A percentile compares a stretch with the other conserved stretches of the same genome.
Evolutionary conservation across 78 protist species (phyloP).

Genomic region (Chrysochromulina parva): DNA sequence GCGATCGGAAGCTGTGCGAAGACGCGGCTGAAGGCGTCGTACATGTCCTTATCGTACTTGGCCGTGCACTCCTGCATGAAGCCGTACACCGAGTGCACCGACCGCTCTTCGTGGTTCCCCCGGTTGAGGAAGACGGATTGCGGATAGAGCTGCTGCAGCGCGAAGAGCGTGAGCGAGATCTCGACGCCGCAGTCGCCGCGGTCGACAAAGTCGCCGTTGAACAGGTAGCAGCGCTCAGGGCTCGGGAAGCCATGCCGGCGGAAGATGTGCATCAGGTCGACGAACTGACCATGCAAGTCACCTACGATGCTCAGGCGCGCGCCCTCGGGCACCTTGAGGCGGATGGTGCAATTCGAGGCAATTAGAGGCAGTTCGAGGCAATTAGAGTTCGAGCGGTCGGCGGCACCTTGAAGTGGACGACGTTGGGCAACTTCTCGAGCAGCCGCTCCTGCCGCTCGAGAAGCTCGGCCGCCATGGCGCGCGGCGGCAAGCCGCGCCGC

Average conservation of each 20-base stretch:
- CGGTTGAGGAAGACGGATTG: slow-evolving; percentile 10
- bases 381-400: too few species aligned
- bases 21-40: background rate
- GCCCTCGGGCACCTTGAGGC: too few species aligned
- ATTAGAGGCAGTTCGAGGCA: too few species aligned
- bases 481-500: too few species aligned
- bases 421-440: too few species aligned
- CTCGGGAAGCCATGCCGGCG: background rate
- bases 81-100: slow-evolving; percentile 5
- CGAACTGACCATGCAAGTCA: slow-evolving; percentile 22
- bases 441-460: too few species aligned
- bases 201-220: slow-evolving; percentile 53
- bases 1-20: slow-evolving; percentile 45
- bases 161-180: background rate
- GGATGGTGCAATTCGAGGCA: too few species aligned
- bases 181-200: slow-evolving; percentile 20
- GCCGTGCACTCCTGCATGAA: slow-evolving; percentile 19
- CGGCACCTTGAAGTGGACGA: too few species aligned
- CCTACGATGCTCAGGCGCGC: background rate
- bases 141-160: slow-evolving; percentile 19
- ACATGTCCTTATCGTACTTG: background rate
- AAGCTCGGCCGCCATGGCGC: too few species aligned
- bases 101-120: slow-evolving; percentile 46
- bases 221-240: background rate
- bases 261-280: background rate